Evolutionary conservation across 1,284 basidiomycete species (phyloP), one percentile per base, ranked within the genome.

Genomic region (Malassezia slooffiae): DNA sequence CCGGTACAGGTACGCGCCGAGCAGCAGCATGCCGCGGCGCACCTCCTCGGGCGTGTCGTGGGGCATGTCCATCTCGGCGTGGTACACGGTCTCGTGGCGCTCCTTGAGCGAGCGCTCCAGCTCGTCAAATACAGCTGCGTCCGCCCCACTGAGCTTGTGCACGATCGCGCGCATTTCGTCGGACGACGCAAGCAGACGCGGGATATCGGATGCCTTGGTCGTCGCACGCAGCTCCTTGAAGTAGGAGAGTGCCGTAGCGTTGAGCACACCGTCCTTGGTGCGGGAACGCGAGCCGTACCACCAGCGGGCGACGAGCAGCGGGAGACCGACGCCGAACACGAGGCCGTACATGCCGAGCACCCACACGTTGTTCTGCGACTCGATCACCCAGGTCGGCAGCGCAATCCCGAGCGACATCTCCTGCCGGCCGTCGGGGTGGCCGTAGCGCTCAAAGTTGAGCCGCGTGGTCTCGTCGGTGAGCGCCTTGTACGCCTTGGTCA

Each of bases 401-500:
- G 93, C 93, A 58, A 99, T 93, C 49, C 91, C 91, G 78, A 91
- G 88, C 34, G 84, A 82, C 46, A 91, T 77, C 67, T 91, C 86
- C 71, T 95, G 87, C 26, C 87, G 83, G 11, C 93, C 93, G 70
- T 99, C 93, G 0, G 93, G 93, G 67, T 99, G 85, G 4, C 90
- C 90, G 62, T 87, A 96, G 36, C 83, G 75, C 61, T 85, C 81
- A 72, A 82, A 82, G 71, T 99, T 99, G 65, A 85, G 80, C 36
- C 89, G 84, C 47, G 87, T 90, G 2, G 79, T 82, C 62, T 89
- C 87, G 71, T 99, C 90, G 0, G 91, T 97, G 31, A 97, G 73
- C 79, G 91, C 72, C 76, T 99, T 99, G 75, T 99, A 99, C 1
- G 93, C 93, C 71, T 97, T 99, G 19, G 93, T 97, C 33, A 99